Evolutionary conservation across 257 asterid species (phyloP).

Genomic region (Solanum lignicaule): DNA sequence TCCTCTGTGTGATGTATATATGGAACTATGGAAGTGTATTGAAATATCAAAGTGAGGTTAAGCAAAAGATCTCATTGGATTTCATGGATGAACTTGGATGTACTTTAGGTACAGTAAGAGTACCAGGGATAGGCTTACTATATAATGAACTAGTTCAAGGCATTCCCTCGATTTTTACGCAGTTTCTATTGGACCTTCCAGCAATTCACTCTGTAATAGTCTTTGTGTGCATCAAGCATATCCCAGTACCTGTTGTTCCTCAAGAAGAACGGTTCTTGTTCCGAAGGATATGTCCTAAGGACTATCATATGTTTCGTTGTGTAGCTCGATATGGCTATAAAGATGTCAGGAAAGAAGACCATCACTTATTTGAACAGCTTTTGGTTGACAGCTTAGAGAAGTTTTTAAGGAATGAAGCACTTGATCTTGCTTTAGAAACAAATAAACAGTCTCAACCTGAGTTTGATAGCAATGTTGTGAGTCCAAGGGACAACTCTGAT

Average conservation of each 20-base stretch:
- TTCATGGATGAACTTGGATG: slow-evolving; percentile 73
- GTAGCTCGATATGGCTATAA: slow-evolving; percentile 90
- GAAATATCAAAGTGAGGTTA: slow-evolving; percentile 79
- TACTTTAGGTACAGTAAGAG: slow-evolving; percentile 68
- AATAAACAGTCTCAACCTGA: slow-evolving; percentile 12
- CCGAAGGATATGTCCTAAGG: slow-evolving; percentile 75
- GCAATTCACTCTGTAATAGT: slow-evolving; percentile 80
- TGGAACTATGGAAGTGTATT: slow-evolving; percentile 94
- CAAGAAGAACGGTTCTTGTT: slow-evolving; percentile 81
- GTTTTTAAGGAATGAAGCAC: slow-evolving; percentile 73
- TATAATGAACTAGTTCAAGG: slow-evolving; percentile 93
- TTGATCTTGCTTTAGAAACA: slow-evolving; percentile 53
- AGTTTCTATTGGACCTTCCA: slow-evolving; percentile 71
- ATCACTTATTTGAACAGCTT: slow-evolving; percentile 68
- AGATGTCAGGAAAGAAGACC: slow-evolving; percentile 85
- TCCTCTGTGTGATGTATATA: slow-evolving; percentile 71
- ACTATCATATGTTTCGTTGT: slow-evolving; percentile 92
- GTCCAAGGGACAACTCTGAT: slow-evolving; percentile 26
- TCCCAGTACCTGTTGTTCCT: slow-evolving; percentile 84
- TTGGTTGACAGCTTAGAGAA: slow-evolving; percentile 68
- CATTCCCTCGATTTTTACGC: slow-evolving; percentile 75
- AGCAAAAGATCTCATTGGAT: slow-evolving; percentile 70
- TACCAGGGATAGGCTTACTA: slow-evolving; percentile 81
- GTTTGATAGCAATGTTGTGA: slow-evolving; percentile 30
- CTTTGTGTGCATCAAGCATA: slow-evolving; percentile 84